These are phyloP conservation scores for Pichia terricola DNA, from an alignment of 1,139 yeast genomes.

Conservation along the genomic window DNA sequence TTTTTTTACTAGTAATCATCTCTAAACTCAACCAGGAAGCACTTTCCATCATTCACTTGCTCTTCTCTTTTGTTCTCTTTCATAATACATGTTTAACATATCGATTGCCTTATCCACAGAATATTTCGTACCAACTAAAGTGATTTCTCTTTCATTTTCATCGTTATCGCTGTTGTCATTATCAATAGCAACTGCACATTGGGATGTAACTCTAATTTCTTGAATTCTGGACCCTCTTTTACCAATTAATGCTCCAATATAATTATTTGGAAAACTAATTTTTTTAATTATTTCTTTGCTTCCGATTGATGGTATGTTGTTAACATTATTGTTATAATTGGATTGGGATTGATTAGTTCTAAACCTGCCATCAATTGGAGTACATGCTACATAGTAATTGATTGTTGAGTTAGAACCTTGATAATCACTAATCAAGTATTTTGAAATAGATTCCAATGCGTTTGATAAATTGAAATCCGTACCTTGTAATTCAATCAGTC, in stretches of 20 bases:
- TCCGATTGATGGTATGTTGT: conserved; percentile 2
- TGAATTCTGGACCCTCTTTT: conserved; percentile 74
- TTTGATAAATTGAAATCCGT: conserved; percentile 52
- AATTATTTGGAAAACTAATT: conserved; percentile 64
- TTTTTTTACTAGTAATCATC: no score
- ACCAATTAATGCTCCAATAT: conserved; percentile 89
- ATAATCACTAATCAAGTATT: conserved; percentile 69
- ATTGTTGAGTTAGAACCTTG: conserved; percentile 52
- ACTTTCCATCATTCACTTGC: not conserved
- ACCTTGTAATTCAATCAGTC: conserved; percentile 86
- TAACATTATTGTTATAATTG: not conserved
- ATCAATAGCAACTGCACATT: conserved; percentile 66
- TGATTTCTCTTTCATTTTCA: conserved; percentile 61
- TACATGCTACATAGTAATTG: conserved; percentile 54
- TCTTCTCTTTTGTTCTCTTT: conserved; percentile 69
- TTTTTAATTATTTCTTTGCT: conserved; percentile 30
- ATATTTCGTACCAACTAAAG: conserved; percentile 56
- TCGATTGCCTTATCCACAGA: conserved; percentile 64
- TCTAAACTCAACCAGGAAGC: no score
- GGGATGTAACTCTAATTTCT: conserved; percentile 72
- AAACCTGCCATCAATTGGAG: conserved; percentile 14
- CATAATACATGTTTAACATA: conserved; percentile 64
- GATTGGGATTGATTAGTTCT: not conserved
- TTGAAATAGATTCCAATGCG: conserved; percentile 53
- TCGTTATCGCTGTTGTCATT: conserved; percentile 52